Percentiles rank a stretch among this genome's conserved stretches.
These are phyloP conservation scores for Apiotrichum gamsii DNA, from an alignment of 1,284 basidiomycete species.

Conservation along the genomic window DNA sequence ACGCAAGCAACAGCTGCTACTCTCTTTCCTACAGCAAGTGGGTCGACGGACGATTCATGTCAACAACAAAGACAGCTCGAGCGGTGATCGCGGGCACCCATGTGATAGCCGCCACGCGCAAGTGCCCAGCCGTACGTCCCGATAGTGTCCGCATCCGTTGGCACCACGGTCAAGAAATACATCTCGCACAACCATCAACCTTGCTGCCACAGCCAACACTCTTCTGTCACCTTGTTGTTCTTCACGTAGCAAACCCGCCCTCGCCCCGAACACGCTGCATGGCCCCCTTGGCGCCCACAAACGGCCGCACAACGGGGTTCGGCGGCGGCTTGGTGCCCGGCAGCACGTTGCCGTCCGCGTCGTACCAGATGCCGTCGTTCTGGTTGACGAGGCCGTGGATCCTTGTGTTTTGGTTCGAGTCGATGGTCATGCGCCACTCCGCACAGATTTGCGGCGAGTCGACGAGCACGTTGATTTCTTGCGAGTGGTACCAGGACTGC, in stretches of 20 bases:
- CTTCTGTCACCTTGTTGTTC: too few species aligned
- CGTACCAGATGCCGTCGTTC: conserved; percentile 29
- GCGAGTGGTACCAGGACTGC: conserved; percentile 68
- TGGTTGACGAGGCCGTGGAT: conserved; percentile 50
- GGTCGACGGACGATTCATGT: too few species aligned
- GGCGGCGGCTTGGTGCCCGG: conserved; percentile 17
- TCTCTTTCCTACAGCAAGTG: too few species aligned
- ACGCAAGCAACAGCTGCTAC: too few species aligned
- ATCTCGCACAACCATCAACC: too few species aligned
- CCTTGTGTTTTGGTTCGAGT: conserved; percentile 62
- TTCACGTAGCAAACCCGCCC: conserved; percentile 19
- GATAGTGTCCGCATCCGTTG: too few species aligned
- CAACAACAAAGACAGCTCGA: too few species aligned
- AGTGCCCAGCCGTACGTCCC: too few species aligned
- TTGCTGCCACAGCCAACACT: too few species aligned
- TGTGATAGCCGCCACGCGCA: too few species aligned
- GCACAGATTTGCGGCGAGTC: conserved; percentile 56
- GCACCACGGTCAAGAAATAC: too few species aligned
- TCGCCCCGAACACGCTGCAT: conserved; percentile 28
- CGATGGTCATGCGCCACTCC: conserved; percentile 58
- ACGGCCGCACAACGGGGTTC: conserved; percentile 21
- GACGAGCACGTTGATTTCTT: conserved; percentile 67
- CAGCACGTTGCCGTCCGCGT: conserved; percentile 21
- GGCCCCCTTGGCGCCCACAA: conserved; percentile 29
- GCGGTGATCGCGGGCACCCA: too few species aligned